A percentile compares a stretch with the other conserved stretches of the same genome.
Evolutionary conservation across 1,284 basidiomycete genomes (phyloP).

Genomic region (Phaffia rhodozyma): DNA sequence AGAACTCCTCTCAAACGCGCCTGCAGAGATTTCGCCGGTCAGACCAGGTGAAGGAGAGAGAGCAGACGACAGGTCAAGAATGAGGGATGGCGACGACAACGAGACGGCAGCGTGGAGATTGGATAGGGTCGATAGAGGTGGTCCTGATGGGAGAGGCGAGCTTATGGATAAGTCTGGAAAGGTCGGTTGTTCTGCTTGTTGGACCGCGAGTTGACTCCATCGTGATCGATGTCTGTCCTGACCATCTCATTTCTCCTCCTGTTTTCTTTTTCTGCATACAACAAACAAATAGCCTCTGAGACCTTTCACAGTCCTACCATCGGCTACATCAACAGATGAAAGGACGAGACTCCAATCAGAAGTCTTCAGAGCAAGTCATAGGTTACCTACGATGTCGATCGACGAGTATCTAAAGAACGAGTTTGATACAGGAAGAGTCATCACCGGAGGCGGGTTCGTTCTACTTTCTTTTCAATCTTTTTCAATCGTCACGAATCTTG

Average conservation of each 20-base stretch:
- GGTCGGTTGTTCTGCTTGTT: constrained; percentile 37
- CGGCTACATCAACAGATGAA: constrained; percentile 41
- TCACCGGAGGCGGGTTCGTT: constrained; percentile 73
- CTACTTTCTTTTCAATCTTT: neutral
- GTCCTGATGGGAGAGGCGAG: constrained; percentile 47
- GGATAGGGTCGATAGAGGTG: constrained; percentile 40
- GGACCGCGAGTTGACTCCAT: neutral
- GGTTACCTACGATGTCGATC: constrained; percentile 88
- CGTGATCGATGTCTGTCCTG: neutral
- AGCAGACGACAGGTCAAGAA: constrained; percentile 25
- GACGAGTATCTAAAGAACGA: constrained; percentile 92
- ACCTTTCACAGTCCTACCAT: constrained; percentile 83
- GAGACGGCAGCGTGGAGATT: constrained; percentile 53
- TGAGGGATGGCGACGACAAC: constrained; percentile 24
- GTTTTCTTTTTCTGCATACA: no score
- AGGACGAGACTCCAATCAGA: constrained; percentile 58
- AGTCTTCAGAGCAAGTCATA: constrained; percentile 77
- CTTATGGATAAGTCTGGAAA: constrained; percentile 62
- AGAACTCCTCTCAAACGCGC: constrained; percentile 46
- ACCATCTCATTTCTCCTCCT: no score
- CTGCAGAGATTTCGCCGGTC: constrained; percentile 24
- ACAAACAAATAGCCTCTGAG: constrained; percentile 48
- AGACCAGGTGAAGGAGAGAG: constrained; percentile 12
- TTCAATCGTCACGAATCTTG: neutral
- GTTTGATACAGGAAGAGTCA: constrained; percentile 42